Percentiles rank a stretch among this genome's conserved stretches.
These are phyloP conservation scores for Mucor indicus DNA, from an alignment of 371 early-diverging fungal species.

Conservation along the genomic window DNA sequence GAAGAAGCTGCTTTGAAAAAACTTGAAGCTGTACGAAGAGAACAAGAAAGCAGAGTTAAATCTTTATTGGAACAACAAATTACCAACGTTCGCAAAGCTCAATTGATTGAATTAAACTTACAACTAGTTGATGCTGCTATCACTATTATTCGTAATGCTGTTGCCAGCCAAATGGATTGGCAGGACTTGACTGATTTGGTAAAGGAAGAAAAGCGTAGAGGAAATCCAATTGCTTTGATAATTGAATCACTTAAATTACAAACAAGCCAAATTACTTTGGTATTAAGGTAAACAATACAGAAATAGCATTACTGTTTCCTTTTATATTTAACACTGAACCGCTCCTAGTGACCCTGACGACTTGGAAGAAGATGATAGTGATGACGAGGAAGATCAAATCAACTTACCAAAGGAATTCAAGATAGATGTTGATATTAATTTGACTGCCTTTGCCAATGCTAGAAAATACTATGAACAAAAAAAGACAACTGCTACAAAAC, in stretches of 20 bases:
- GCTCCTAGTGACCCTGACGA: slow-evolving; percentile 42
- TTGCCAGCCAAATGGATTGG: slow-evolving; percentile 97
- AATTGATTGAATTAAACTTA: slow-evolving; percentile 79
- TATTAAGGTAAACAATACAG: slow-evolving; percentile 29
- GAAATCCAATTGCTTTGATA: slow-evolving; percentile 78
- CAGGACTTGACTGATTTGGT: slow-evolving; percentile 85
- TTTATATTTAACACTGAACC: too few relatives aligned
- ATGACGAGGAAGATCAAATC: slow-evolving; percentile 22
- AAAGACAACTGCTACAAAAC: slow-evolving; percentile 79
- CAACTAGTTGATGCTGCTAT: slow-evolving; percentile 86
- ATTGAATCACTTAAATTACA: slow-evolving; percentile 74
- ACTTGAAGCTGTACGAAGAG: slow-evolving; percentile 75
- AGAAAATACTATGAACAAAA: slow-evolving; percentile 85
- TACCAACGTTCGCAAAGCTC: slow-evolving; percentile 68
- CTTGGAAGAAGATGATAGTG: slow-evolving; percentile 15
- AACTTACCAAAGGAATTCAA: slow-evolving; percentile 24
- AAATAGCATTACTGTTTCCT: neutral
- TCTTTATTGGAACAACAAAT: slow-evolving; percentile 68
- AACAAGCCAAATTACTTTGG: slow-evolving; percentile 68
- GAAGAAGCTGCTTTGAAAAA: slow-evolving; percentile 83
- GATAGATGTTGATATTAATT: slow-evolving; percentile 84
- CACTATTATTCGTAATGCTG: slow-evolving; percentile 77
- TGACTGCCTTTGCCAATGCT: slow-evolving; percentile 92
- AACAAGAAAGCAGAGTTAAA: slow-evolving; percentile 77
- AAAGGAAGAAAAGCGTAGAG: slow-evolving; percentile 72